phyloP scores from a whole-genome alignment of 768 basidiomycete genomes.

The Mycena olivaceomarginata region DNA sequence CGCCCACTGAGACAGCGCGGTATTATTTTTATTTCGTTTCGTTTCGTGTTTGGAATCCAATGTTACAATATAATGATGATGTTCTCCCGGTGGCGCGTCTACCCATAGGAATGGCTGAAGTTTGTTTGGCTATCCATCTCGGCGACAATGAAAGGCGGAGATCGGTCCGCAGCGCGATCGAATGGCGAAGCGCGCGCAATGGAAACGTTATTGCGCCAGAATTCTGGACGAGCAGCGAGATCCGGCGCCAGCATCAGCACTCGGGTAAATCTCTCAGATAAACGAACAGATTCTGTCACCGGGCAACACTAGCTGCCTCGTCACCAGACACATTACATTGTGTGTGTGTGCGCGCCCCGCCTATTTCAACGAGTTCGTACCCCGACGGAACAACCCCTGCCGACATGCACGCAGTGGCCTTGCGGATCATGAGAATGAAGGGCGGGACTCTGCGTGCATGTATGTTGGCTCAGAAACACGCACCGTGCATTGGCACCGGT shows the following conservation, averaged over 20 bases:
- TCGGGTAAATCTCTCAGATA: conserved; percentile 25
- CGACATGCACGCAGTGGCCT: too few relatives aligned
- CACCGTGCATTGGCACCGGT: background rate
- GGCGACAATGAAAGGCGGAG: background rate
- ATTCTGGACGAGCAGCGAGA: background rate
- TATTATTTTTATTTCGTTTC: conserved; percentile 11
- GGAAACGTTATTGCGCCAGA: conserved; percentile 23
- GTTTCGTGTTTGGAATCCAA: background rate
- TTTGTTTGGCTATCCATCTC: background rate
- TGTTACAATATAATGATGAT: background rate
- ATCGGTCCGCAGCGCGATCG: conserved; percentile 18
- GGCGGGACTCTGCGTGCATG: too few relatives aligned
- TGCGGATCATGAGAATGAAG: too few relatives aligned
- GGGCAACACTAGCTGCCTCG: background rate
- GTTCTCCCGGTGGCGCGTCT: background rate
- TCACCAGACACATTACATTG: background rate
- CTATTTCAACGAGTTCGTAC: background rate
- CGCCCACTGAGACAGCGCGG: background rate
- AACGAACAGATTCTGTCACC: background rate
- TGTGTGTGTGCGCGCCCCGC: background rate
- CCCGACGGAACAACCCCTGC: background rate
- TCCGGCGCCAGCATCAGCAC: conserved; percentile 3
- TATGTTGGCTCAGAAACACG: too few relatives aligned
- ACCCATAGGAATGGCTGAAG: background rate
- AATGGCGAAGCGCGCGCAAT: conserved; percentile 3